Conservation (phyloP, 208 protist genomes). For the Endotrypanum monterogeii region DNA sequence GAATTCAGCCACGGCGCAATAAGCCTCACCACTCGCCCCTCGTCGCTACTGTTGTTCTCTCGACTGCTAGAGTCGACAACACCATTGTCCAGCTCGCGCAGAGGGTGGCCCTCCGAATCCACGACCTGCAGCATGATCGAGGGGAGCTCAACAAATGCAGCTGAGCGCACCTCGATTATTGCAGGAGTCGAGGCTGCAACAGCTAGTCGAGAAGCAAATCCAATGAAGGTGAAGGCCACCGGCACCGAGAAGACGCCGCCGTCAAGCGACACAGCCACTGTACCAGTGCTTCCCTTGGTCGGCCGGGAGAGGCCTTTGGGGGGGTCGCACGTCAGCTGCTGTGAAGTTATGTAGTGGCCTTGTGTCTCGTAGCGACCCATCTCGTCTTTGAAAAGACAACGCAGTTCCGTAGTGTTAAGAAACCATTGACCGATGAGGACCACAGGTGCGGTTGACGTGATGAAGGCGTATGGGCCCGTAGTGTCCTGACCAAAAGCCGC, state of each 20-base stretch:
- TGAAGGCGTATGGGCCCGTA: conserved; percentile 16
- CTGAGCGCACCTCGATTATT: conserved; percentile 12
- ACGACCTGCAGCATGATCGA: conserved; percentile 30
- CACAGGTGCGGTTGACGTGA: background rate
- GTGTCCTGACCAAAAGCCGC: background rate
- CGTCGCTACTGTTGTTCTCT: background rate
- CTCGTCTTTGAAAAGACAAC: conserved; percentile 27
- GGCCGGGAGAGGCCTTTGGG: conserved; percentile 6
- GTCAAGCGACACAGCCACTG: conserved; percentile 37
- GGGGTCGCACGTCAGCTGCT: conserved; percentile 22
- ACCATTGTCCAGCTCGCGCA: conserved; percentile 36
- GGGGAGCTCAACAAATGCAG: conserved; percentile 26
- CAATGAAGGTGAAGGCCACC: conserved; percentile 42
- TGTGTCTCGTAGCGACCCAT: conserved; percentile 3
- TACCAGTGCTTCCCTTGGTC: conserved; percentile 1
- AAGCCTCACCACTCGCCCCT: conserved; percentile 34
- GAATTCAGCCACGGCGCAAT: conserved; percentile 39
- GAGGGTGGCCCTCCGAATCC: conserved; percentile 31
- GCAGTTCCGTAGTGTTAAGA: conserved; percentile 1
- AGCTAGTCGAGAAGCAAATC: conserved; percentile 23
- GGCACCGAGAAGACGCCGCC: conserved; percentile 28
- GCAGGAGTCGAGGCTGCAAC: background rate
- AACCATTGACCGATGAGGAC: conserved; percentile 25
- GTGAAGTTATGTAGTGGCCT: conserved; percentile 21
- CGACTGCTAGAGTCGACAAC: background rate